Percentiles rank a stretch among this genome's conserved stretches.
Conservation (phyloP, 2,329 filamentous ascomycete genomes). For the Rhinocladiella mackenziei region DNA sequence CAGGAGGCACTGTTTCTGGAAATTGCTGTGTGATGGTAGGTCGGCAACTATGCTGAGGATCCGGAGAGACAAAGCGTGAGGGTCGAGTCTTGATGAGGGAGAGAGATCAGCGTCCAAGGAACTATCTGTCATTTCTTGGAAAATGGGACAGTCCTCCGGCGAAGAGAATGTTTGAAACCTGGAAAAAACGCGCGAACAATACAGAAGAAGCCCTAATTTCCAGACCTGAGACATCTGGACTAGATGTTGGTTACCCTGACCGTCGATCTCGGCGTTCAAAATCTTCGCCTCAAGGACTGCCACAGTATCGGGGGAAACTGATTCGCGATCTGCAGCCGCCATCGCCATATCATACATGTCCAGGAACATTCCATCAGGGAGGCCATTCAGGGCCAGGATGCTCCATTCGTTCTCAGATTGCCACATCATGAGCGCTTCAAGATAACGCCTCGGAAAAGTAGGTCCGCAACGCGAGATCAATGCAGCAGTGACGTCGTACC, state of each 20-base stretch:
- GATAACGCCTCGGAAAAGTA: slow-evolving; percentile 19
- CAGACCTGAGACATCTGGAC: slow-evolving; percentile 16
- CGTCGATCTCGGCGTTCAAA: slow-evolving; percentile 1
- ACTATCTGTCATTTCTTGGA: background rate
- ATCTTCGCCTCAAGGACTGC: slow-evolving; percentile 12
- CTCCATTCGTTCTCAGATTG: slow-evolving; percentile 26
- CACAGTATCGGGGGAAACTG: background rate
- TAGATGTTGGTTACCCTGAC: slow-evolving; percentile 5
- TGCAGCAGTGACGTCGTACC: slow-evolving; percentile 23
- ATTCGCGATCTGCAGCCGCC: slow-evolving; percentile 10
- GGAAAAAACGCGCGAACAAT: slow-evolving; percentile 14
- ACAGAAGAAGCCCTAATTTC: slow-evolving; percentile 16
- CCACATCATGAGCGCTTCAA: slow-evolving; percentile 22
- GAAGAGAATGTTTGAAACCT: background rate
- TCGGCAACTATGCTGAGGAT: slow-evolving; percentile 11
- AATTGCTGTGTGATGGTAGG: slow-evolving; percentile 19
- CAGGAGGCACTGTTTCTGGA: slow-evolving; percentile 24
- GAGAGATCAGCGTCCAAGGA: background rate
- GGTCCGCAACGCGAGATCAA: slow-evolving; percentile 22
- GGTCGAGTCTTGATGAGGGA: background rate
- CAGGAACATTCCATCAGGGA: slow-evolving; percentile 23
- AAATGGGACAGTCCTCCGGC: too few species aligned
- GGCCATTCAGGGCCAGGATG: slow-evolving; percentile 23
- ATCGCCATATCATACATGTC: slow-evolving; percentile 21
- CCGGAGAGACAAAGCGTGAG: slow-evolving; percentile 11